Conservation (phyloP, 2,329 filamentous ascomycete genomes). For the Nemania serpens region DNA sequence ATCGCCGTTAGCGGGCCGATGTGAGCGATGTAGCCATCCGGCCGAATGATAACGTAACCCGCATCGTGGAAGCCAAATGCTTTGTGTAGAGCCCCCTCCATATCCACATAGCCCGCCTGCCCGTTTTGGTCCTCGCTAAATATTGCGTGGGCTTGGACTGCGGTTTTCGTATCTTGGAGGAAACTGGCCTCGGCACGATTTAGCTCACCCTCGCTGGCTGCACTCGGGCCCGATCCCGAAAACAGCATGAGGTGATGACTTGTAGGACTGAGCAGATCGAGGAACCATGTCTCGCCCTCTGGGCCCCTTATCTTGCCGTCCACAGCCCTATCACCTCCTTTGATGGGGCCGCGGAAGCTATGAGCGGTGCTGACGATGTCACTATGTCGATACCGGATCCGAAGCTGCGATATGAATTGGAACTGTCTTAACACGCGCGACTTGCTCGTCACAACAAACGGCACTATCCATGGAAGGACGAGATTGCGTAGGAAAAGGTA, state of each 20-base stretch:
- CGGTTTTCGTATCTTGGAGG: constrained; percentile 13
- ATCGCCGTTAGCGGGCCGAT: constrained; percentile 34
- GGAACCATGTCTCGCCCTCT: constrained; percentile 32
- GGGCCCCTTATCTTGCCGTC: constrained; percentile 38
- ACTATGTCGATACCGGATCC: constrained; percentile 47
- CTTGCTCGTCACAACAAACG: constrained; percentile 39
- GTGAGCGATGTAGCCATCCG: constrained; percentile 39
- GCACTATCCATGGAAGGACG: constrained; percentile 45
- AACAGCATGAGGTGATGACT: constrained; percentile 38
- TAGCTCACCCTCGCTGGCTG: constrained; percentile 28
- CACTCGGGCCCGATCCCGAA: constrained; percentile 25
- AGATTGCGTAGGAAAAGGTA: constrained; percentile 46
- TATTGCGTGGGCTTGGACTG: constrained; percentile 32
- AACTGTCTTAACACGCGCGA: constrained; percentile 36
- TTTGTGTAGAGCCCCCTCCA: constrained; percentile 32
- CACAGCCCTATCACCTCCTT: constrained; percentile 53
- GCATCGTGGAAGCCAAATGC: constrained; percentile 33
- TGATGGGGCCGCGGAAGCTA: constrained; percentile 42
- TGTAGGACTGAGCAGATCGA: constrained; percentile 30
- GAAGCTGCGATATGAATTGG: constrained; percentile 46
- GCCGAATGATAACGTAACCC: constrained; percentile 38
- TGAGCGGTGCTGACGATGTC: constrained; percentile 38
- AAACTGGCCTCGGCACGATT: constrained; percentile 27
- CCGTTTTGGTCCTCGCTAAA: constrained; percentile 20
- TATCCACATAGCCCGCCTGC: constrained; percentile 30